These are phyloP conservation scores for Jatropha multifida DNA, from an alignment of 441 rosid genomes.

Conservation along the genomic window DNA sequence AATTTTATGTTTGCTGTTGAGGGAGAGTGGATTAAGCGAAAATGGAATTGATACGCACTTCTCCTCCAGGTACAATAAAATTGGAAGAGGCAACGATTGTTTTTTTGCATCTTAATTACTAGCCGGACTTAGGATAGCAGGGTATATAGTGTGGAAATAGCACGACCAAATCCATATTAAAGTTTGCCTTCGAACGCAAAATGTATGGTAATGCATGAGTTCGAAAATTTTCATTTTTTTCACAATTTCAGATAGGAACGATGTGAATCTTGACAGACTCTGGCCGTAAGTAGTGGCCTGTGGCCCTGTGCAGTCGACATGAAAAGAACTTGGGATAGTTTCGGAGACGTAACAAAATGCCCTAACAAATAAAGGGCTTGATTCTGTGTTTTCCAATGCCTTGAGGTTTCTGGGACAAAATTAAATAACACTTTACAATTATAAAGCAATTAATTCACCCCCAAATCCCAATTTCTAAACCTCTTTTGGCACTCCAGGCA, in stretches of 20 bases:
- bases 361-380: conserved; percentile 8
- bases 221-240: not conserved
- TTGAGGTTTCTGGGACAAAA: not conserved
- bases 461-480: conserved; percentile 23
- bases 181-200: not conserved
- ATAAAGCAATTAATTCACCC: conserved; percentile 21
- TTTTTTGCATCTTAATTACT: too few species aligned
- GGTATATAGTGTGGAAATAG: too few species aligned
- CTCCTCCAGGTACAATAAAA: too few species aligned
- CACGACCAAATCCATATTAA: not conserved
- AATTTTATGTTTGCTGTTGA: not conserved
- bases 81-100: too few species aligned
- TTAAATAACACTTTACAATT: conserved; percentile 8
- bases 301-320: not conserved
- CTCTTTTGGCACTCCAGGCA: conserved; percentile 14
- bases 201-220: not conserved
- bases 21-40: too few species aligned
- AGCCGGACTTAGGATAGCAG: too few species aligned
- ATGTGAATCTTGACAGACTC: not conserved
- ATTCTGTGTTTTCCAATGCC: conserved; percentile 9
- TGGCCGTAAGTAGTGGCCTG: not conserved
- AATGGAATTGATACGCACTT: too few species aligned
- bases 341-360: not conserved
- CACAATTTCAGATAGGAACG: not conserved
- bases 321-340: not conserved